Evolutionary conservation across 345 rosid genomes (phyloP), one percentile per base, ranked within the genome.

Genomic region (Reutealis trisperma): DNA sequence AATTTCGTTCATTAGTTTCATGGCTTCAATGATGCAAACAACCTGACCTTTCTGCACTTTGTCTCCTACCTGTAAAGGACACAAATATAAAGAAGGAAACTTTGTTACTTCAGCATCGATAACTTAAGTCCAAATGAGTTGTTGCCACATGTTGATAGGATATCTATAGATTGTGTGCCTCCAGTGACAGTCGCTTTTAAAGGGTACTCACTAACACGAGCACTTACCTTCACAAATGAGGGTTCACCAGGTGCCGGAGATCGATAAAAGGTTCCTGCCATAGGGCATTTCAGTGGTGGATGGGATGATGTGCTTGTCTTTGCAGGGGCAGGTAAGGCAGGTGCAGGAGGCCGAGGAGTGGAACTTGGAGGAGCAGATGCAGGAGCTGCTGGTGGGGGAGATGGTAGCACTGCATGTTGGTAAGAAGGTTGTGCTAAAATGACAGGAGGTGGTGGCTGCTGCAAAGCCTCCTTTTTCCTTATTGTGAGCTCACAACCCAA

Each of bases 1-100:
- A n/a, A 96, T 93, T 81, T 96, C 98, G 68, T 96, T 96, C 99
- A 96, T 93, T 73, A 96, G 83, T 82, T 96, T 96, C 99, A 96
- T 96, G 71, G 99, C 99, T 84, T 96, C 99, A 34, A 92, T 87
- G 83, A 96, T 93, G 87, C 99, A 93, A 72, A 96, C 37, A 47
- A 92, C 93, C 81, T 96, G 99, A 66, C 98, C 99, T 83, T 93
- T 96, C 89, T 91, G 93, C 81, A 96, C 99, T 76, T 90, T 91
- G 74, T 96, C 99, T 83, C 99, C 99, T 63, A 92, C 95, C 99
- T 96, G 79, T 55, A 70, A 44, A 72, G 37, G 1, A 63, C 47
- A 52, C 49, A 30, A 15, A 15, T 24, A 63, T 12, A 61, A 21
- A 15, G 69, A 15, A 32, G 34, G n/a, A 65, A 67, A 24, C 8